Percentiles rank a stretch among this genome's conserved stretches.
Evolutionary conservation across 371 early-diverging fungal genomes (phyloP).

Genomic region (Phascolomyces articulosus): DNA sequence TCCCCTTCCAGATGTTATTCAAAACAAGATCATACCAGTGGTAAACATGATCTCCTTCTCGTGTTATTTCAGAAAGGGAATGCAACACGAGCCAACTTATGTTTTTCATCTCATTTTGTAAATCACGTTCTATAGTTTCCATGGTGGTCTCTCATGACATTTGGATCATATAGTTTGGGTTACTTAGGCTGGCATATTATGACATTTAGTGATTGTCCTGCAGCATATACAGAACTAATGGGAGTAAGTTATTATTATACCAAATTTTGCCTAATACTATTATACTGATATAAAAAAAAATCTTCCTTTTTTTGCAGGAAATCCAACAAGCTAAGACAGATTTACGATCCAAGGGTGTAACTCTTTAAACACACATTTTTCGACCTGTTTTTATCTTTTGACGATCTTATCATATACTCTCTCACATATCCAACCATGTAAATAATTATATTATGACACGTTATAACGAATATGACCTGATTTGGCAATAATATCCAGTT

Average conservation of each 20-base stretch:
- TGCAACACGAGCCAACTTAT: not conserved
- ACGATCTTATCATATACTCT: too few relatives aligned
- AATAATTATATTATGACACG: not conserved
- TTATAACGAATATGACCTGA: not conserved
- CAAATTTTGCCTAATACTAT: not conserved
- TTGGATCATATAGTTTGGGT: constrained; percentile 85
- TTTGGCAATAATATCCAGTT: not conserved
- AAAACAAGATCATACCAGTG: constrained; percentile 63
- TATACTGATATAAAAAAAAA: not conserved
- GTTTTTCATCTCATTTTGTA: not conserved
- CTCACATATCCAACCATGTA: not conserved
- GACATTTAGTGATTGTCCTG: constrained; percentile 91
- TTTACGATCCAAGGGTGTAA: constrained; percentile 58
- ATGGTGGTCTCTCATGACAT: constrained; percentile 78
- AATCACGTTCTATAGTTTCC: constrained; percentile 62
- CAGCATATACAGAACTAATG: constrained; percentile 81
- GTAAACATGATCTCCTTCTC: constrained; percentile 34
- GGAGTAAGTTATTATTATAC: constrained; percentile 51
- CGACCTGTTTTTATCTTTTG: not conserved
- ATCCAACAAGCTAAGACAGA: constrained; percentile 67
- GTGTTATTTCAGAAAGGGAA: too few relatives aligned
- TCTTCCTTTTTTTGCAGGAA: constrained; percentile 55
- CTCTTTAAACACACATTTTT: constrained; percentile 3
- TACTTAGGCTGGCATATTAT: constrained; percentile 84
- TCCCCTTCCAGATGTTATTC: constrained; percentile 59